A percentile compares a stretch with the other conserved stretches of the same genome.
Conservation (phyloP, 495 filamentous ascomycete species). For the Penicillium daleae region DNA sequence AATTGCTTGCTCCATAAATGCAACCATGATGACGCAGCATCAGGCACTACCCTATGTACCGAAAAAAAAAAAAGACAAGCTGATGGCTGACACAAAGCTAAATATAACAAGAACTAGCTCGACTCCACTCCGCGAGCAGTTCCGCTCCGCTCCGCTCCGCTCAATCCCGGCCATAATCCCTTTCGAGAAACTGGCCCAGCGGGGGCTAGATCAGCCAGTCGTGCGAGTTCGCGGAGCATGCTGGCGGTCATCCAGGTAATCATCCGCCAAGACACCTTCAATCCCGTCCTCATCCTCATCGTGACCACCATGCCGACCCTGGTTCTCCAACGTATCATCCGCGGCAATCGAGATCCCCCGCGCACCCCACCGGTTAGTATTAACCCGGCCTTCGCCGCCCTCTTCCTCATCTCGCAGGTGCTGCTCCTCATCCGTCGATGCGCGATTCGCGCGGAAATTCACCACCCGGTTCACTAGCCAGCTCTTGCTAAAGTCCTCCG, state of each 20-base stretch:
- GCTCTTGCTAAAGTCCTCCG: slow-evolving; percentile 81
- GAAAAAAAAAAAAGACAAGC: neutral
- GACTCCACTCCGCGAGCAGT: neutral
- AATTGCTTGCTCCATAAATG: slow-evolving; percentile 2
- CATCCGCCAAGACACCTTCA: slow-evolving; percentile 15
- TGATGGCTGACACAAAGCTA: neutral
- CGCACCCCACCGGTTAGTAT: slow-evolving; percentile 68
- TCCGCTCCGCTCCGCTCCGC: neutral
- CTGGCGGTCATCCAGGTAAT: slow-evolving; percentile 7
- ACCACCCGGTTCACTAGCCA: slow-evolving; percentile 66
- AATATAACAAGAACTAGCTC: neutral
- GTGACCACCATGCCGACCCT: slow-evolving; percentile 42
- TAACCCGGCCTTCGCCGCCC: slow-evolving; percentile 28
- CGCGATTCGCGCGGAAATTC: slow-evolving; percentile 41
- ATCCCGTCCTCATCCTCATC: slow-evolving; percentile 25
- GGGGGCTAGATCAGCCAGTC: neutral
- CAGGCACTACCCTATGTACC: slow-evolving; percentile 2
- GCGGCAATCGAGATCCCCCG: slow-evolving; percentile 80
- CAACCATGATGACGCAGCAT: neutral
- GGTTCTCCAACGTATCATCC: slow-evolving; percentile 70
- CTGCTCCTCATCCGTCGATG: slow-evolving; percentile 42
- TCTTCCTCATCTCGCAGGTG: slow-evolving; percentile 44
- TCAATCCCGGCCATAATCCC: neutral
- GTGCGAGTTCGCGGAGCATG: neutral
- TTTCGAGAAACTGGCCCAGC: neutral